Evolutionary conservation across 768 basidiomycete genomes (phyloP), one percentile per base, ranked within the genome.

Genomic region (Lyophyllum semitale): DNA sequence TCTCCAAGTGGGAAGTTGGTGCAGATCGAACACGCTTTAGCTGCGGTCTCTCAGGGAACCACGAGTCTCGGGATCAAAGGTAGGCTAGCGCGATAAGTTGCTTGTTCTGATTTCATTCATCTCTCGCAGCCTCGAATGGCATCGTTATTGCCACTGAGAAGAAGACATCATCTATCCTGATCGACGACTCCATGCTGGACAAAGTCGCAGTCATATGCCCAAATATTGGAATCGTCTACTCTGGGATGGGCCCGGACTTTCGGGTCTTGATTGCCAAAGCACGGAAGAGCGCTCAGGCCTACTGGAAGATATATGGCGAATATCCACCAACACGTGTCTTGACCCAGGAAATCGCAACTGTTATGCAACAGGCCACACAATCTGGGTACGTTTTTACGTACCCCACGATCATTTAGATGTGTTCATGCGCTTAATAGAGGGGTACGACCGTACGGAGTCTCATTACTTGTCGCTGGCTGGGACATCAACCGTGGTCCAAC

Each of bases 111-210:
- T 68, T 33, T 48, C 30, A 30, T 49, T 35, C 8, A 48, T 53
- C 11, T 8, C 18, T 20, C 25, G 8, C 59, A 98, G 97, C 97
- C 26, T 93, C 97, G 40, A 99, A 99, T 73, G 97, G 97, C 55
- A 96, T 99, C 67, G 97, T 99, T 60, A 93, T 99, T 63, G 96
- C 97, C 37, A 98, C 97, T 6, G 97, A 98, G 79, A 99, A 99
- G 88, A 98, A 98, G 79, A 85, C 95, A 11, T 93, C 96, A 18
- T 99, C 97, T 11, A 88, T 98, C 67, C 84, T 99, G 63, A 92
- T 99, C 60, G 97, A 99, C 78, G 93, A 98, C 73, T 93, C 93
- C 27, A 93, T 96, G 81, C 84, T 99, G 64, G 97, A 99, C 72
- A 98, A 97, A 76, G 94, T 97, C 58, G 93, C 95, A 1, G 83